Evolutionary conservation across 164 flowering plant genomes (phyloP).

Genomic region (Sextonia rubra): DNA sequence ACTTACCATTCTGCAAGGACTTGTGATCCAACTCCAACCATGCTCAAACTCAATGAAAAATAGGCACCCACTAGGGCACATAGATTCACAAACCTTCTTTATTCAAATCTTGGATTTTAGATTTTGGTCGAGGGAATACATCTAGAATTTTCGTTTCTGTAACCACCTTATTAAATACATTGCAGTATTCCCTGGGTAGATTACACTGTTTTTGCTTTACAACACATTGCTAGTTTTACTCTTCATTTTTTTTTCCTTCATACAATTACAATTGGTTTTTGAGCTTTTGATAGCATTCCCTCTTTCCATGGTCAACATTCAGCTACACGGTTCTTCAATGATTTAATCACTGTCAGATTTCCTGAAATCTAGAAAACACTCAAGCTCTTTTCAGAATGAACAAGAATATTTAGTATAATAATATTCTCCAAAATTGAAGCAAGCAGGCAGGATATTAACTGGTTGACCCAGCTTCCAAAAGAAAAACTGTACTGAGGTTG

Average conservation of each 20-base stretch:
- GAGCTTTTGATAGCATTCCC: neutral
- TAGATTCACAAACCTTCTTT: too few species aligned
- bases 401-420: too few species aligned
- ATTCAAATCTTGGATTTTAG: neutral
- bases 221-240: too few species aligned
- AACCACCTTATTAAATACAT: too few species aligned
- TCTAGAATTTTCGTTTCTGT: too few species aligned
- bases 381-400: neutral
- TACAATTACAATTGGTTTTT: neutral
- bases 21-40: neutral
- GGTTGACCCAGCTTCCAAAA: neutral
- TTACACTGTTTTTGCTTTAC: neutral
- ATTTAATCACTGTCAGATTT: neutral
- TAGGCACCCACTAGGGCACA: neutral
- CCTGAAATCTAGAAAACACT: neutral
- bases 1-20: neutral
- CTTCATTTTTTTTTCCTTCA: neutral
- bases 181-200: neutral
- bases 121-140: too few species aligned
- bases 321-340: neutral
- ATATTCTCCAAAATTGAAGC: too few species aligned
- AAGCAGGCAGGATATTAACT: neutral
- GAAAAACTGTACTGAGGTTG: too few species aligned
- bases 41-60: neutral
- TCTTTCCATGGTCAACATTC: neutral